Percentiles rank a stretch among this genome's conserved stretches.
These are phyloP conservation scores for Paramecium sonneborni DNA, from an alignment of 73 alveolate genomes.

Conservation along the genomic window DNA sequence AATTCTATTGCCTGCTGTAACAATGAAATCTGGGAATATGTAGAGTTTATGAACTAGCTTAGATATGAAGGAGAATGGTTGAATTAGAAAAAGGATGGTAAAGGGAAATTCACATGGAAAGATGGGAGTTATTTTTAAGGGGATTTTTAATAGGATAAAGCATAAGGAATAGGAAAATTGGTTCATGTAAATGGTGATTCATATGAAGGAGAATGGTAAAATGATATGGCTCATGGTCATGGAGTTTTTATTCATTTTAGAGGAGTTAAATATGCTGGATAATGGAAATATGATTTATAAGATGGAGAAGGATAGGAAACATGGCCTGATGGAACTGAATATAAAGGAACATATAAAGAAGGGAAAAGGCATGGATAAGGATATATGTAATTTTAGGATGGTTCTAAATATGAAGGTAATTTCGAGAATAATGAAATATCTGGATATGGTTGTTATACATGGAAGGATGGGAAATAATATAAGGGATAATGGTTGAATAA, in stretches of 20 bases:
- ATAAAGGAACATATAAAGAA: conserved; percentile 60
- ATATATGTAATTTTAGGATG: conserved; percentile 43
- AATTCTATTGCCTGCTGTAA: not conserved
- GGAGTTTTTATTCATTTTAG: conserved; percentile 72
- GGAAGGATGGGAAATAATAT: conserved; percentile 84
- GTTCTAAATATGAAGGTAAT: conserved; percentile 60
- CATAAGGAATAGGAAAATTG: conserved; percentile 88
- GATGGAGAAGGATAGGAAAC: conserved; percentile 78
- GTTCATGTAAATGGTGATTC: conserved; percentile 79
- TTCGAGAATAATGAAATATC: conserved; percentile 50
- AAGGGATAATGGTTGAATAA: conserved; percentile 71
- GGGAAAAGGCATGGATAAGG: conserved; percentile 80
- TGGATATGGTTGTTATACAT: conserved; percentile 72
- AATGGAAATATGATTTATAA: conserved; percentile 82
- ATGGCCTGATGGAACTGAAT: conserved; percentile 79
- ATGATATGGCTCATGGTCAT: conserved; percentile 78
- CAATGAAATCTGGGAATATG: conserved; percentile 38
- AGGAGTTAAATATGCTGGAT: conserved; percentile 81
- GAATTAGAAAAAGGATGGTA: conserved; percentile 68
- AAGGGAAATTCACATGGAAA: conserved; percentile 73
- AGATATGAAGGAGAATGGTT: conserved; percentile 77
- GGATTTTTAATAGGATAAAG: conserved; percentile 83
- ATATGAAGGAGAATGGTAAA: conserved; percentile 80
- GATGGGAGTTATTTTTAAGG: conserved; percentile 82
- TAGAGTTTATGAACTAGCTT: not conserved